Evolutionary conservation across 2,329 filamentous ascomycete genomes (phyloP), one percentile per base, ranked within the genome.

Genomic region (Fusarium coicis): DNA sequence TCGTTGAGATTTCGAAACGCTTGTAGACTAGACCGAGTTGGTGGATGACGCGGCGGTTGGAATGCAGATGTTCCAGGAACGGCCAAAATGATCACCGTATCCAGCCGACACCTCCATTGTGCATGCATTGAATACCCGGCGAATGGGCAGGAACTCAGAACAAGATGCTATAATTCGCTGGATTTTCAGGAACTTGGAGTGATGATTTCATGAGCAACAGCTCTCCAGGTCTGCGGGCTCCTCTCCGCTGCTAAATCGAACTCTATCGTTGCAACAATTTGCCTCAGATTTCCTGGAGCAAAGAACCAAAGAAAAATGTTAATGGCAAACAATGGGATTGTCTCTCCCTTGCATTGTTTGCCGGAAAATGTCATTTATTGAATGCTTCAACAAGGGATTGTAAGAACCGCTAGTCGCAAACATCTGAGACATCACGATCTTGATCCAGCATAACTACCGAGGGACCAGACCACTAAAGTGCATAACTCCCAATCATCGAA

Each of bases 351-450:
- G 21, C 19, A 2, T 52, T 15, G 30, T 15, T 15, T 36, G n/a
- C 18, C 30, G 9, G 3, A 7, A 4, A 34, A 26, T 11, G n/a
- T 36, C 2, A 28, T 30, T 36, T 54, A 63, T 68, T 40, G 42
- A 63, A 68, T 63, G 32, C 15, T 30, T 66, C 10, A 21, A 21
- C 32, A n/a, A n/a, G n/a, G 36, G 44, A 30, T 43, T 19, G 50
- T 23, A 18, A 12, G 34, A 49, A 40, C 42, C 56, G 10, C 16
- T 68, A 68, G 49, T 55, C 43, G 42, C 42, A 47, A 55, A 19
- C 56, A 68, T 28, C 42, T 68, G 64, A 68, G 66, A 68, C 66
- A 68, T 36, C 28, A 12, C n/a, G 36, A 60, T 30, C 42, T 47
- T 46, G 46, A n/a, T 23, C 23, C 40, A 36, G 32, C 26, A 50